Base-by-base conservation (phyloP, 169 alveolate species). In the Eimeria tenella region DNA sequence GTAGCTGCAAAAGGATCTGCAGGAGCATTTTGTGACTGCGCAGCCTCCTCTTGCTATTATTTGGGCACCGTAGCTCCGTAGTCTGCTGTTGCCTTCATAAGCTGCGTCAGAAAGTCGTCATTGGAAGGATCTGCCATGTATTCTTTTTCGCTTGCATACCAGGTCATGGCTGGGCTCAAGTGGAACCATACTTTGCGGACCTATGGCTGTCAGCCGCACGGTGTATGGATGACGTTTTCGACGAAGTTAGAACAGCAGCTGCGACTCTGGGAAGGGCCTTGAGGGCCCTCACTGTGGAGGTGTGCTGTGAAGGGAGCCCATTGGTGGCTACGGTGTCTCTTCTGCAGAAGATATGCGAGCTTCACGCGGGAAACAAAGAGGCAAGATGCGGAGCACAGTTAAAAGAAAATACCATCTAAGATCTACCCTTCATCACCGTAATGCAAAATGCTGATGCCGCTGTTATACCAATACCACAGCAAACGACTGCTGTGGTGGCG, bases 281-380 rank as follows among this genome's bases (percentile, higher is more conserved):
- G 62, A 58, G 70, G 70, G 74, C 91, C 70, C 79, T 84, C 50
- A 84, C 91, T n/a, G 91, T 58, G 49, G 91, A 84, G 79, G 21
- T 84, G 0, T 84, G 91, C 91, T 9, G 81, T 63, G 91, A 84
- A 50, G 91, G 91, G 58, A 42, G 79, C 55, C 91, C 91, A 1
- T 77, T 84, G 17, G 91, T 84, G 6, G 91, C 91, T 9, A 17
- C 91, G 25, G 91, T 84, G 68, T 31, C 75, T 60, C 79, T 84
- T 58, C 81, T 84, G 63, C 91, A 84, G 49, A 60, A 84, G 79
- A 62, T 84, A 58, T 84, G 91, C 79, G 91, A 84, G 62, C 65
- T 62, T 4, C 91, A 84, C 10, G 70, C 52, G n/a, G 91, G 91
- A n/a, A 84, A 84, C 91, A 84, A 84, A 62, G 91, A 84, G 91